Base-by-base conservation (phyloP, 257 asterid species). In the Cynanchum wilfordii region DNA sequence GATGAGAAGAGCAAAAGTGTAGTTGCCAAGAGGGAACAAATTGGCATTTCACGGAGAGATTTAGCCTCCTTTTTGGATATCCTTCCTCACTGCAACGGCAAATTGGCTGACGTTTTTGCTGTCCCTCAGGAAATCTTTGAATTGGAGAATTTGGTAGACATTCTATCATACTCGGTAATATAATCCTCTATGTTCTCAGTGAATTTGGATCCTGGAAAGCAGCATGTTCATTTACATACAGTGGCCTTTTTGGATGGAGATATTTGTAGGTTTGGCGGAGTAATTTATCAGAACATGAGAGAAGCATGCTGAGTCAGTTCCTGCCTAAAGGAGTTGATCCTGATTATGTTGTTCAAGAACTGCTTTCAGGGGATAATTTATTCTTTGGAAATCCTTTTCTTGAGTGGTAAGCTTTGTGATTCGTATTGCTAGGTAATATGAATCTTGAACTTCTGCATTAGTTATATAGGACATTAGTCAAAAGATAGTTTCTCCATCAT, bases 11-110 rank as follows among this genome's bases (percentile, higher is more conserved):
- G 74, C 79, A 88, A 80, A 73, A 78, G 90, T 76, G 97, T 93
- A 66, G 90, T 91, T 80, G 80, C 98, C 62, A 91, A 86, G 89
- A 87, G 82, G 86, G 96, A 88, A 76, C 98, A 93, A 84, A 85
- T 91, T 86, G 91, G 95, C 75, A 82, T 93, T 78, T 78, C 89
- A 11, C 80, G 75, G 76, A 89, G 95, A 87, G 87, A 89, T 67
- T 81, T 88, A 82, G 62, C 73, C 77, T 88, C 96, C 50, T 89
- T 80, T 79, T 60, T 80, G 76, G 92, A 85, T 75, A 81, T 75
- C 70, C 81, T 79, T 72, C 68, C 92, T 56, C 77, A 55, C 58
- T 57, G 84, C 77, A 87, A 77, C 66, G 72, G 70, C 73, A 58
- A 71, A 63, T 74, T 94, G 90, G 96, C 91, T 76, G 98, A 94